phyloP scores from a whole-genome alignment of 495 filamentous ascomycete species.

The Clavariopsis aquatica region DNA sequence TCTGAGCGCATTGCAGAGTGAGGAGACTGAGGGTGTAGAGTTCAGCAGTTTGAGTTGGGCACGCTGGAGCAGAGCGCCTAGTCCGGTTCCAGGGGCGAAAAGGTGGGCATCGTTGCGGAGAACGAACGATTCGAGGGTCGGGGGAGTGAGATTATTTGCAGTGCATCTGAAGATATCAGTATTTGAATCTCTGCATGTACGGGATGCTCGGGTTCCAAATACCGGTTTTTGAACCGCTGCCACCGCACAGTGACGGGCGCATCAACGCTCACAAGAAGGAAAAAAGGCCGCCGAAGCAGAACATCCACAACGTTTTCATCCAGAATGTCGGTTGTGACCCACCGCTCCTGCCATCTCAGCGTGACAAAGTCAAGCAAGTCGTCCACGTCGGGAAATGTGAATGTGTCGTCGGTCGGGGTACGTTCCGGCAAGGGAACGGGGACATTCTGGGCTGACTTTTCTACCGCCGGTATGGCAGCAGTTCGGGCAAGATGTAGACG shows the following conservation, averaged over 20 bases:
- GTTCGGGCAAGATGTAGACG: slow-evolving; percentile 52
- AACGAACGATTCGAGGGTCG: slow-evolving; percentile 77
- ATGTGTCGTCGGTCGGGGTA: slow-evolving; percentile 35
- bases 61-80: slow-evolving; percentile 70
- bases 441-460: slow-evolving; percentile 41
- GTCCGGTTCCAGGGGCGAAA: slow-evolving; percentile 65
- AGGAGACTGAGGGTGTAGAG: slow-evolving; percentile 66
- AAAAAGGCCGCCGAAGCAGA: slow-evolving; percentile 80
- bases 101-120: slow-evolving; percentile 72
- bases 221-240: slow-evolving; percentile 67
- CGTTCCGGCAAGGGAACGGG: slow-evolving; percentile 32
- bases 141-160: slow-evolving; percentile 47
- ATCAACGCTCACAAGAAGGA: slow-evolving; percentile 88
- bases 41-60: slow-evolving; percentile 86
- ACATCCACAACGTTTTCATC: slow-evolving; percentile 67
- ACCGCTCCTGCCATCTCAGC: slow-evolving; percentile 74
- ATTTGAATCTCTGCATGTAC: background rate
- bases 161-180: slow-evolving; percentile 47
- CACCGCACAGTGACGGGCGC: slow-evolving; percentile 82
- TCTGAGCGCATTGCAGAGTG: slow-evolving; percentile 67
- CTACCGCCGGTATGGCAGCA: slow-evolving; percentile 27
- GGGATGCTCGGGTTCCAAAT: slow-evolving; percentile 1
- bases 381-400: slow-evolving; percentile 58
- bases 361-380: slow-evolving; percentile 81
- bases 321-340: slow-evolving; percentile 81